These are phyloP conservation scores for Fusarium transvaalense DNA, from an alignment of 2,329 filamentous ascomycete species.

Conservation along the genomic window DNA sequence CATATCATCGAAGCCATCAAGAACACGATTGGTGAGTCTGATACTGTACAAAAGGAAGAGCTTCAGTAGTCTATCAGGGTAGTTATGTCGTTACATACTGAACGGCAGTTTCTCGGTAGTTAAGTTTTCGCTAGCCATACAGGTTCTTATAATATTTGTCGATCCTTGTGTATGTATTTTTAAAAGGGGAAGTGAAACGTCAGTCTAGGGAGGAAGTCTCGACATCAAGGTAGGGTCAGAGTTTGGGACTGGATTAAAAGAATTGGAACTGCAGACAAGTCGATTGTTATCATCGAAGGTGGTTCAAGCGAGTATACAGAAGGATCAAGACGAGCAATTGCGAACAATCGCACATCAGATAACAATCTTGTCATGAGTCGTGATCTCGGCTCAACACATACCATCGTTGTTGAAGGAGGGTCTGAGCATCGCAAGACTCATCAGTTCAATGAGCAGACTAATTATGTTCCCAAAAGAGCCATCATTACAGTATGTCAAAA, in stretches of 20 bases:
- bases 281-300: neutral
- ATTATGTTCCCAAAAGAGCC: slow-evolving; percentile 64
- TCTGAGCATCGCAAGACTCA: slow-evolving; percentile 43
- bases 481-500: slow-evolving; percentile 62
- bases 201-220: neutral
- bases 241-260: slow-evolving; percentile 1
- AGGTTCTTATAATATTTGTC: slow-evolving; percentile 23
- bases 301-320: neutral
- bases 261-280: neutral
- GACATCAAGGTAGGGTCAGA: neutral
- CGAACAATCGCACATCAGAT: neutral
- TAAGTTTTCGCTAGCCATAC: slow-evolving; percentile 10
- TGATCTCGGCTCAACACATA: slow-evolving; percentile 12
- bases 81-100: neutral
- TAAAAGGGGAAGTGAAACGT: neutral
- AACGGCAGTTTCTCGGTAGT: slow-evolving; percentile 15
- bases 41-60: neutral
- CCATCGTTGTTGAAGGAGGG: slow-evolving; percentile 15
- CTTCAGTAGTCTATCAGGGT: neutral
- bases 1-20: neutral
- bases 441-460: slow-evolving; percentile 67
- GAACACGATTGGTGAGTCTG: neutral
- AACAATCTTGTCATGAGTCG: slow-evolving; percentile 6
- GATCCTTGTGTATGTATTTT: slow-evolving; percentile 11
- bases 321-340: neutral